These are phyloP conservation scores for Xylaria intraflava DNA, from an alignment of 495 filamentous ascomycete species.

Conservation along the genomic window DNA sequence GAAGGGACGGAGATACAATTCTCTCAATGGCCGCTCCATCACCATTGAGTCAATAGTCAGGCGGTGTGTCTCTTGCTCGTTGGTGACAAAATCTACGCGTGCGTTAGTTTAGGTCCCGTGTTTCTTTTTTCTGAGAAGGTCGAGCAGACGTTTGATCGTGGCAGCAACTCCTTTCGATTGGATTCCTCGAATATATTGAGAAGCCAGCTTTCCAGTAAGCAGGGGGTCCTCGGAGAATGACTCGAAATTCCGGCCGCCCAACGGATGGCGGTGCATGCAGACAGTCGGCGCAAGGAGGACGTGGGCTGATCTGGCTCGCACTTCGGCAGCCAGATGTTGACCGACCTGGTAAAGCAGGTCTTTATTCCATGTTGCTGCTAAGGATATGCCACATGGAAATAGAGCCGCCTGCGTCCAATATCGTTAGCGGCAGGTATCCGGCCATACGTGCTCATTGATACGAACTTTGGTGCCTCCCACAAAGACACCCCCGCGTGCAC, in stretches of 20 bases:
- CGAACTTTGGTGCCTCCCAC: constrained; percentile 55
- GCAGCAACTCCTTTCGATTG: constrained; percentile 70
- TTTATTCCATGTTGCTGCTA: constrained; percentile 74
- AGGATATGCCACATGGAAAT: constrained; percentile 67
- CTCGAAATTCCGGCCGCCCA: constrained; percentile 81
- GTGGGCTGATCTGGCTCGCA: constrained; percentile 64
- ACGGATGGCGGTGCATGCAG: constrained; percentile 73
- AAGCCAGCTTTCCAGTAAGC: constrained; percentile 68
- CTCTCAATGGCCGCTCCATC: constrained; percentile 65
- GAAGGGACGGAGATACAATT: constrained; percentile 78
- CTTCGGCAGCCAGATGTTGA: constrained; percentile 65
- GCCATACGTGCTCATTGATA: neutral
- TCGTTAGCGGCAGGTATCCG: constrained; percentile 34
- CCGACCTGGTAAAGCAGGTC: constrained; percentile 61
- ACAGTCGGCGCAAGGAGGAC: constrained; percentile 75
- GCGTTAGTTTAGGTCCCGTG: constrained; percentile 20
- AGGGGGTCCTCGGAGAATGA: constrained; percentile 81
- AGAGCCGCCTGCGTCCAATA: constrained; percentile 51
- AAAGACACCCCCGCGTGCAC: constrained; percentile 65
- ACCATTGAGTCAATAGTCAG: constrained; percentile 66
- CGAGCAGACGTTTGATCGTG: constrained; percentile 62
- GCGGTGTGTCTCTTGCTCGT: constrained; percentile 78
- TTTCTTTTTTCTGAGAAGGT: neutral
- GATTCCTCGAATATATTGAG: constrained; percentile 64
- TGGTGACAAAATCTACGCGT: constrained; percentile 62